Base-by-base conservation (phyloP, 306 rosid species). In the Sicyos edulis region DNA sequence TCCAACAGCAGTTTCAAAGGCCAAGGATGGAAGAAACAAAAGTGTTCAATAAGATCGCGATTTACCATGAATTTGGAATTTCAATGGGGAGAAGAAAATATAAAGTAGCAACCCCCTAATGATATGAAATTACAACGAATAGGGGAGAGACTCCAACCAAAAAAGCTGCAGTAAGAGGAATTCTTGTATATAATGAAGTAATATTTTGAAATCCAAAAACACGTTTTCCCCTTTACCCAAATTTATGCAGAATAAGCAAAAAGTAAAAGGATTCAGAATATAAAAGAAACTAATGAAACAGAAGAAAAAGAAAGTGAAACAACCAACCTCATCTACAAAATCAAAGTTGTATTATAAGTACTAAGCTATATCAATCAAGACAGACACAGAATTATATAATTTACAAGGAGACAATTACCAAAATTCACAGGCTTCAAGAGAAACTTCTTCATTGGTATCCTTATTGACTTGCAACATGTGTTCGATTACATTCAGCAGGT, bases 381-480 rank as follows among this genome's bases (percentile, higher is more conserved):
- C 10, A 65, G 50, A 42, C n/a, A 44, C 16, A 44, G 11, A 45
- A 24, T n/a, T 26, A 15, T 17, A 32, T 17, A 53, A 50, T 52
- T 70, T 26, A 57, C 34, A 51, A 54, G 17, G 16, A 3, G 65
- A 54, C 19, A 21, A 34, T 68, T 91, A 95, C 99, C 99, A 95
- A 82, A 95, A 95, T 91, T 95, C 99, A 85, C 99, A 95, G 66
- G 99, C 87, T 83, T 95, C 96, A 69, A 95, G 99, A 56, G 99
- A 91, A 45, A 95, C 99, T 81, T 95, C 99, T 10, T 95, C 97
- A 78, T 95, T 97, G 8, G 78, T 67, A 75, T 95, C 99, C 81
- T 91, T 88, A 85, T 95, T 95, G 80, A 95, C 99, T 91, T 81
- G 99, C 81, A 95, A 76, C 97, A 95, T 95, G 88, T 95, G 89